These are phyloP conservation scores for Candida orba DNA, from an alignment of 805 yeast species.

Conservation along the genomic window DNA sequence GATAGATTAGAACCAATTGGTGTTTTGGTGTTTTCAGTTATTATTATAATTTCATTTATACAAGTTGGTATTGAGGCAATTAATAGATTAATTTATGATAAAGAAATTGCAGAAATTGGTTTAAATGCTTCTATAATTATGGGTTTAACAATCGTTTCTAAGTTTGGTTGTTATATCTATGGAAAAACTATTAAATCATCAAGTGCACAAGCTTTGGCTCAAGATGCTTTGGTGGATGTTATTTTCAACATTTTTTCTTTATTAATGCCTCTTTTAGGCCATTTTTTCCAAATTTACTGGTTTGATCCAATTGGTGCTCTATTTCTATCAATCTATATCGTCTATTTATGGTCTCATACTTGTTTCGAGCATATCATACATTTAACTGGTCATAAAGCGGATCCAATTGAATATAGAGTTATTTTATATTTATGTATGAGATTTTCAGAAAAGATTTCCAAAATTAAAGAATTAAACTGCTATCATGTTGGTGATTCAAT, in stretches of 20 bases:
- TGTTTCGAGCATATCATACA: constrained; percentile 70
- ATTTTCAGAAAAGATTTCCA: constrained; percentile 59
- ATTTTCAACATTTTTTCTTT: constrained; percentile 67
- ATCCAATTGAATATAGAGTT: constrained; percentile 53
- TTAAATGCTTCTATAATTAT: constrained; percentile 48
- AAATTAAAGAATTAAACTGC: constrained; percentile 58
- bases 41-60: constrained; percentile 62
- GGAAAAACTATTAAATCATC: constrained; percentile 54
- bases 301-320: constrained; percentile 71
- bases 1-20: constrained; percentile 74
- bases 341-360: constrained; percentile 53
- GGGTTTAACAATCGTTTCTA: constrained; percentile 53
- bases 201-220: constrained; percentile 72
- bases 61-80: constrained; percentile 66
- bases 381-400: constrained; percentile 68
- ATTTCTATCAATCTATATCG: constrained; percentile 51
- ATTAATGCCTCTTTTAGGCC: constrained; percentile 60
- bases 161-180: constrained; percentile 56
- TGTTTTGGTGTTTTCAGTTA: constrained; percentile 61
- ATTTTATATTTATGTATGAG: constrained; percentile 60
- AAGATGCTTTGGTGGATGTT: constrained; percentile 75
- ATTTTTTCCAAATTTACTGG: constrained; percentile 53
- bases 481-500: constrained; percentile 76
- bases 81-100: constrained; percentile 36
- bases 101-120: constrained; percentile 41